Percentiles rank a stretch among this genome's conserved stretches.
phyloP scores from a whole-genome alignment of 345 rosid genomes.

The Dimocarpus longan region DNA sequence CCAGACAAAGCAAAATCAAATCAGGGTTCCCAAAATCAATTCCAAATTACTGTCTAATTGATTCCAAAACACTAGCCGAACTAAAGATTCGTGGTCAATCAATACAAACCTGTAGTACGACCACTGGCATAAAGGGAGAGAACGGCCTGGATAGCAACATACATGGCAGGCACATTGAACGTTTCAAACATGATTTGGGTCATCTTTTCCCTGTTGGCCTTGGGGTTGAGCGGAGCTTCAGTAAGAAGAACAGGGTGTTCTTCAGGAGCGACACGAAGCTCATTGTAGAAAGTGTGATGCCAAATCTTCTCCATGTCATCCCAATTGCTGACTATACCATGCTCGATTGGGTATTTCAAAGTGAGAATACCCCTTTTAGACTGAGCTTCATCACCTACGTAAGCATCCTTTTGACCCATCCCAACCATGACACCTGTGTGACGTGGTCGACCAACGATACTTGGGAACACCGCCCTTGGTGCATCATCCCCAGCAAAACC shows the following conservation, averaged over 20 bases:
- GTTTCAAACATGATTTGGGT: slow-evolving; percentile 56
- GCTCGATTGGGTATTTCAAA: slow-evolving; percentile 56
- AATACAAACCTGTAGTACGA: slow-evolving; percentile 54
- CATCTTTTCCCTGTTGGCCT: slow-evolving; percentile 65
- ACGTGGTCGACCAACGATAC: slow-evolving; percentile 53
- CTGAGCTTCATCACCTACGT: slow-evolving; percentile 56
- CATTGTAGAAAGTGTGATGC: slow-evolving; percentile 60
- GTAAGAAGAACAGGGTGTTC: slow-evolving; percentile 69
- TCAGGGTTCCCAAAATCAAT: background rate
- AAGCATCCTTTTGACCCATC: slow-evolving; percentile 58
- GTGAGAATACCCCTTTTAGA: slow-evolving; percentile 54
- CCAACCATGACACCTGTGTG: slow-evolving; percentile 60
- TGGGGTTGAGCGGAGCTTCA: slow-evolving; percentile 66
- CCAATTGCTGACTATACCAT: slow-evolving; percentile 55
- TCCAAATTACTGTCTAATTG: background rate
- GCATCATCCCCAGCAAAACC: slow-evolving; percentile 76
- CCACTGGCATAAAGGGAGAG: slow-evolving; percentile 70
- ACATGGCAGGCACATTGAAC: slow-evolving; percentile 47
- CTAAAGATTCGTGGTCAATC: background rate
- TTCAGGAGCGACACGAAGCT: slow-evolving; percentile 61
- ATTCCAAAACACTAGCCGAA: background rate
- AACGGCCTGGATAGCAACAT: slow-evolving; percentile 56
- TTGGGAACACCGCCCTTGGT: slow-evolving; percentile 70
- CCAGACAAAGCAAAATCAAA: background rate
- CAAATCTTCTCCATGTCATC: slow-evolving; percentile 60